phyloP scores from a whole-genome alignment of 176 grass and related monocot genomes.

The Musa troglodytarum region DNA sequence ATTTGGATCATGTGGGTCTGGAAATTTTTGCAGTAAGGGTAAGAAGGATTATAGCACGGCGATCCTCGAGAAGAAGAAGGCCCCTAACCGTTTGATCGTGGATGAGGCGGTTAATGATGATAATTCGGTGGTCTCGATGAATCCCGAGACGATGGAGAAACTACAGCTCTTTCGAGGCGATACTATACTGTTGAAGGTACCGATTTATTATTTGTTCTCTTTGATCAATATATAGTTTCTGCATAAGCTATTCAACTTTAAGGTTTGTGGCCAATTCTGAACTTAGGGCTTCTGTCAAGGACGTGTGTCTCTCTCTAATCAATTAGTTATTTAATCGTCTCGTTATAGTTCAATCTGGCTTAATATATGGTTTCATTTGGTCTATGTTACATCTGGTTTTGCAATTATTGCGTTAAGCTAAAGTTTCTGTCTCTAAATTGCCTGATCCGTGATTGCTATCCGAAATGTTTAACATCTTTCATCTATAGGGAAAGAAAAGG shows the following conservation, averaged over 20 bases:
- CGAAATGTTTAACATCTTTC: background rate
- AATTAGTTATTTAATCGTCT: too few relatives aligned
- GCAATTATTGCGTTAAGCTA: background rate
- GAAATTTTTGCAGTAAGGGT: slow-evolving; percentile 4
- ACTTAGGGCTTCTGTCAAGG: too few relatives aligned
- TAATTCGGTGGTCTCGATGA: slow-evolving; percentile 27
- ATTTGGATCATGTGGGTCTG: background rate
- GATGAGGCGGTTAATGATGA: slow-evolving; percentile 30
- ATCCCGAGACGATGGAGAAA: slow-evolving; percentile 9
- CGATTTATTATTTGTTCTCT: background rate
- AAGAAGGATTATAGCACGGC: slow-evolving; percentile 36
- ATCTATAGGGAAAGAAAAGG: slow-evolving; percentile 35
- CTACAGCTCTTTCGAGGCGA: slow-evolving; percentile 26
- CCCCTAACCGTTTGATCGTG: slow-evolving; percentile 35
- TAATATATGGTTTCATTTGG: too few relatives aligned
- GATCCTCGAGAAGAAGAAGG: slow-evolving; percentile 32
- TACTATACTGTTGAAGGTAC: slow-evolving; percentile 2
- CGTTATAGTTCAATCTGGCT: too few relatives aligned
- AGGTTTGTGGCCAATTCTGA: background rate
- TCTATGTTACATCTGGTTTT: background rate
- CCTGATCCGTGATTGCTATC: background rate
- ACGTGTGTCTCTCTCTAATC: too few relatives aligned
- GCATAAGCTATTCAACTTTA: background rate
- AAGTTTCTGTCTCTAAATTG: background rate
- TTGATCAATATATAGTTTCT: background rate